Evolutionary conservation across 208 protist genomes (phyloP).

Genomic region (Plasmodiophora brassicae): DNA sequence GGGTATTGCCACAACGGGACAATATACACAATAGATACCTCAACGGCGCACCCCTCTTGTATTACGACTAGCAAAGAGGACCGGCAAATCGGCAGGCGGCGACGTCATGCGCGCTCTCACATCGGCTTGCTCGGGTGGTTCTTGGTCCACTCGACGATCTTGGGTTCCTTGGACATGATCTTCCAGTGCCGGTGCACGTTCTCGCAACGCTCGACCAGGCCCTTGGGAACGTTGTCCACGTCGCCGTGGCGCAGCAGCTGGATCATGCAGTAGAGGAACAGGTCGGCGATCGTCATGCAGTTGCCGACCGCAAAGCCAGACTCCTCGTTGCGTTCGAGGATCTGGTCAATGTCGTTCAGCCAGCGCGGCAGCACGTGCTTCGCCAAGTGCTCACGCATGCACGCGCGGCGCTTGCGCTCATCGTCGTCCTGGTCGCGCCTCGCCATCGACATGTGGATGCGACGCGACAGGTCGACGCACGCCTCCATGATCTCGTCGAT

Average conservation of each 20-base stretch:
- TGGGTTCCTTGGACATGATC: neutral
- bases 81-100: too few relatives aligned
- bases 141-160: neutral
- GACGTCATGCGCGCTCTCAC: too few relatives aligned
- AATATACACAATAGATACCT: too few relatives aligned
- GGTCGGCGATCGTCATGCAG: neutral
- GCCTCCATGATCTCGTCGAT: neutral
- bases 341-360: neutral
- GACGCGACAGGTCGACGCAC: neutral
- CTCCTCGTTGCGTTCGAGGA: neutral
- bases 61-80: too few relatives aligned
- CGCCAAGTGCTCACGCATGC: neutral
- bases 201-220: neutral
- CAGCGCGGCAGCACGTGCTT: neutral
- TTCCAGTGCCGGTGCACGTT: neutral
- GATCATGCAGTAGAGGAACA: neutral
- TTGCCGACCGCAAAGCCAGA: neutral
- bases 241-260: neutral
- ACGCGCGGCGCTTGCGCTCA: neutral
- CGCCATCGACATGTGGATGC: neutral
- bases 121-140: neutral
- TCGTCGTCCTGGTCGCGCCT: neutral
- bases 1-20: too few relatives aligned
- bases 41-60: too few relatives aligned
- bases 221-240: neutral